Conservation (phyloP, 352 stramenopile genomes). For the Phytophthora pluvialis region DNA sequence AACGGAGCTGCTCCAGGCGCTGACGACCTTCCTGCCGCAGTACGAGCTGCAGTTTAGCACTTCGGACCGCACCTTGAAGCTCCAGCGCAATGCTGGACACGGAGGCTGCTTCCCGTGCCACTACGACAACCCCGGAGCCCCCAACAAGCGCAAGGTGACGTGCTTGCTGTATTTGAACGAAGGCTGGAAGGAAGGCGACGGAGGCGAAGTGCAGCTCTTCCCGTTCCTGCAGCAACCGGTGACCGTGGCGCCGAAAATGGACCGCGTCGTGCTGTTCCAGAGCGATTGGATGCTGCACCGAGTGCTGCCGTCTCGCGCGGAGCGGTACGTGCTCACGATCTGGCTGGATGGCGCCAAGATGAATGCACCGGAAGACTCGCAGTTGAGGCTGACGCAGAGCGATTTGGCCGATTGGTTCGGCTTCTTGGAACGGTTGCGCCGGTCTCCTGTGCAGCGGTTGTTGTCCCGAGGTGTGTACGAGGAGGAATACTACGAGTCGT, state of each 20-base stretch:
- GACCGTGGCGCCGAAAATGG: slow-evolving; percentile 71
- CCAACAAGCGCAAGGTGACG: slow-evolving; percentile 82
- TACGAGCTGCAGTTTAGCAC: slow-evolving; percentile 69
- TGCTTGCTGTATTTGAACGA: slow-evolving; percentile 86
- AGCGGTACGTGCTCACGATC: slow-evolving; percentile 73
- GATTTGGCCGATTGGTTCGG: slow-evolving; percentile 72
- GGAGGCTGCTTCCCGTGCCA: slow-evolving; percentile 85
- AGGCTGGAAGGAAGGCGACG: slow-evolving; percentile 63
- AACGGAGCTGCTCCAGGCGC: slow-evolving; percentile 54
- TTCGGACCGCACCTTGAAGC: slow-evolving; percentile 68
- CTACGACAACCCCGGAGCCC: slow-evolving; percentile 82
- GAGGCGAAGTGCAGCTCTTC: slow-evolving; percentile 78
- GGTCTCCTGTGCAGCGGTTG: slow-evolving; percentile 71
- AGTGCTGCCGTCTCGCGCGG: slow-evolving; percentile 55
- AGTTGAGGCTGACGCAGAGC: slow-evolving; percentile 66
- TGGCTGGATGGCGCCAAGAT: slow-evolving; percentile 64
- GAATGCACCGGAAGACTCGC: slow-evolving; percentile 60
- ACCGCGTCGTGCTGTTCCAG: slow-evolving; percentile 74
- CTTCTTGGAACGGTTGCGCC: slow-evolving; percentile 64
- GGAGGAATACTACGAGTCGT: slow-evolving; percentile 74
- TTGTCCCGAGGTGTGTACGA: slow-evolving; percentile 79
- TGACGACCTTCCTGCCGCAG: slow-evolving; percentile 58
- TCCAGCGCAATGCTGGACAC: slow-evolving; percentile 78
- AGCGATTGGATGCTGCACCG: slow-evolving; percentile 80
- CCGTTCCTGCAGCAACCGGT: slow-evolving; percentile 70